Percentiles rank a stretch among this genome's conserved stretches.
Evolutionary conservation across 805 yeast genomes (phyloP).

Genomic region (Candida schatavii): DNA sequence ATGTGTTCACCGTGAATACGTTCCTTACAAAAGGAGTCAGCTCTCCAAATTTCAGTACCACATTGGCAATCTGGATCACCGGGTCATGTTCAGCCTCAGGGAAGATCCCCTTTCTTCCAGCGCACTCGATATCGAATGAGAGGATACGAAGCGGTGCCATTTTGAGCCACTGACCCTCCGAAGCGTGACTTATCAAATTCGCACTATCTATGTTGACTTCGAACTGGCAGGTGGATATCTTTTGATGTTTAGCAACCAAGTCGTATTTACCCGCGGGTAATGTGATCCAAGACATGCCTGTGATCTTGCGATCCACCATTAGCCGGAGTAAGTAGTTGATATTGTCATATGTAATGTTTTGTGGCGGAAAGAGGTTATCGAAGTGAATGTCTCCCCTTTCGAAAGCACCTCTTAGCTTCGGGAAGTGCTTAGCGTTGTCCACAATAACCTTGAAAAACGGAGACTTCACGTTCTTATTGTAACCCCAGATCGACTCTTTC

Average conservation of each 20-base stretch:
- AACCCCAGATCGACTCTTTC: constrained; percentile 95
- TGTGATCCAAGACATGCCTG: constrained; percentile 97
- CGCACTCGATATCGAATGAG: constrained; percentile 97
- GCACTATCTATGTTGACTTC: constrained; percentile 71
- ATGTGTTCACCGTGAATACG: constrained; percentile 89
- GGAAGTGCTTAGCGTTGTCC: constrained; percentile 61
- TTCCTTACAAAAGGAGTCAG: constrained; percentile 87
- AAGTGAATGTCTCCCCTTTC: constrained; percentile 76
- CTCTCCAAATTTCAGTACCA: constrained; percentile 81
- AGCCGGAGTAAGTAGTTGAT: constrained; percentile 80
- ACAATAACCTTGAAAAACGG: constrained; percentile 78
- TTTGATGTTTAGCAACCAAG: constrained; percentile 36
- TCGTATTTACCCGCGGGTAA: constrained; percentile 72
- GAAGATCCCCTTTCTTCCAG: constrained; percentile 94
- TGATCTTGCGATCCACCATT: constrained; percentile 89
- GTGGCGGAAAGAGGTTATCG: constrained; percentile 61
- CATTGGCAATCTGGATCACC: constrained; percentile 96
- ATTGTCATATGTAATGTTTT: constrained; percentile 78
- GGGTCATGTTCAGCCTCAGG: constrained; percentile 94
- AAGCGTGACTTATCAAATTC: constrained; percentile 72
- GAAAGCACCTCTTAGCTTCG: constrained; percentile 71
- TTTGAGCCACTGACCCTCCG: constrained; percentile 92
- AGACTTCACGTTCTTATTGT: constrained; percentile 68
- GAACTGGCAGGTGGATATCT: constrained; percentile 77
- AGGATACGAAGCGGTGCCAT: constrained; percentile 91